Percentiles rank a stretch among this genome's conserved stretches.
These are phyloP conservation scores for Cunninghamia lanceolata DNA, from an alignment of 75 land plant species.

Conservation along the genomic window DNA sequence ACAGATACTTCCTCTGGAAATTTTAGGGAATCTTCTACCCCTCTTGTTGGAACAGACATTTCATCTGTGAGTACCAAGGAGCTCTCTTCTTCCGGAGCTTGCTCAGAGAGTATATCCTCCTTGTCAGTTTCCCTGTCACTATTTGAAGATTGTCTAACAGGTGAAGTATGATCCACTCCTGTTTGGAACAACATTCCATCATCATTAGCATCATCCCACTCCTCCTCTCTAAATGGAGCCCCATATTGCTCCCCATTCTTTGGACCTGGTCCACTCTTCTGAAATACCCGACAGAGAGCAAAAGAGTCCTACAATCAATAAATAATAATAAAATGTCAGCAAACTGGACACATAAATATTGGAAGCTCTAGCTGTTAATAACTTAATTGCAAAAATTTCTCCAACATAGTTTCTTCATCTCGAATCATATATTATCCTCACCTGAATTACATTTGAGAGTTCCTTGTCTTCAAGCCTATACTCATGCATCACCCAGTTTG, in stretches of 20 bases:
- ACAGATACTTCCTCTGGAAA: not conserved
- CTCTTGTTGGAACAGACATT: not conserved
- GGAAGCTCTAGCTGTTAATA: not conserved
- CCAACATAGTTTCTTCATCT: not conserved
- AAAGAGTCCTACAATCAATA: conserved; percentile 34
- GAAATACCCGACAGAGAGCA: conserved; percentile 45
- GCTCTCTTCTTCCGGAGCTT: not conserved
- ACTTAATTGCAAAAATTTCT: not conserved
- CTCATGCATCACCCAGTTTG: conserved; percentile 35
- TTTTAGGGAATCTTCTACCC: not conserved
- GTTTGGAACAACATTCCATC: not conserved
- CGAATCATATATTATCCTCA: not conserved
- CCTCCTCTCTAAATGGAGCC: conserved; percentile 48
- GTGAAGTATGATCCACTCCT: not conserved
- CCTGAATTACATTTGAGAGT: conserved; percentile 9
- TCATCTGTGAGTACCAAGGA: not conserved
- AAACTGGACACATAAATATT: not conserved
- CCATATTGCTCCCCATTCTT: conserved; percentile 66
- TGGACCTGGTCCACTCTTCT: conserved; percentile 65
- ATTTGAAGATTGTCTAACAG: not conserved
- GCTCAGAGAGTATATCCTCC: conserved; percentile 2
- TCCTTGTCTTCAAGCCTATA: conserved; percentile 14
- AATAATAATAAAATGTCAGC: conserved; percentile 1
- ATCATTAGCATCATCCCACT: conserved; percentile 29
- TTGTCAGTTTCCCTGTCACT: not conserved